Evolutionary conservation across 2,329 filamentous ascomycete genomes (phyloP), one percentile per base, ranked within the genome.

Genomic region (Dothidotthia symphoricarpi): DNA sequence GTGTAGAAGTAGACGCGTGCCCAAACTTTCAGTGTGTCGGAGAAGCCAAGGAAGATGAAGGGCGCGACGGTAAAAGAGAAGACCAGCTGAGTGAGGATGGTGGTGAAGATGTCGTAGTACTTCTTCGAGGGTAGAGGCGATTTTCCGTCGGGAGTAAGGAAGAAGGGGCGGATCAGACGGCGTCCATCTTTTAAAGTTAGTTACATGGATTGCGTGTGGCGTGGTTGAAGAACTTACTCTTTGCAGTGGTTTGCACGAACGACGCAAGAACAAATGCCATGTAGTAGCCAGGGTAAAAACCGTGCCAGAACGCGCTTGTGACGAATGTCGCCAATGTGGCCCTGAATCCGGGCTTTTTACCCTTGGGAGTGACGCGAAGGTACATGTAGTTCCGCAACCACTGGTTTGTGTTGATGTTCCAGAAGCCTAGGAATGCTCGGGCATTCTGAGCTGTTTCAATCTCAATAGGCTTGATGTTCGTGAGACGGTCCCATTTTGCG

Each of bases 371-470:
- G 3, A 98, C 93, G 16, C 93, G 83, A 31, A 98, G 76, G 63
- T 97, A 98, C 53, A 98, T 77, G 62, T 96, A 98, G 67, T 97
- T 95, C 31, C 90, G 81, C 45, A 98, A 73, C 93, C 93, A 98
- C 58, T 88, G 82, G 66, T 96, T 98, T 10, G 93, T 98, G 69
- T 97, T 97, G 73, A 96, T 95, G 67, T 98, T 98, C 93, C 93
- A 98, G 58, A 82, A 86, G 32, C 84, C 91, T 3, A 98, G 77
- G 57, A 93, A 97, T 2, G 81, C 89, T 36, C 91, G 83, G n/a
- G 87, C 86, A 64, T 97, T 98, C 69, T 96, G 90, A 1, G 91
- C 93, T 1, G 81, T 76, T 70, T 98, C 93, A 17, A 98, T 86
- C 2, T 80, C 81, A 76, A 82, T 84, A 0, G 93, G 86, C 51